These are phyloP conservation scores for Talinum fruticosum DNA, from an alignment of 148 eudicot genomes.

Conservation along the genomic window DNA sequence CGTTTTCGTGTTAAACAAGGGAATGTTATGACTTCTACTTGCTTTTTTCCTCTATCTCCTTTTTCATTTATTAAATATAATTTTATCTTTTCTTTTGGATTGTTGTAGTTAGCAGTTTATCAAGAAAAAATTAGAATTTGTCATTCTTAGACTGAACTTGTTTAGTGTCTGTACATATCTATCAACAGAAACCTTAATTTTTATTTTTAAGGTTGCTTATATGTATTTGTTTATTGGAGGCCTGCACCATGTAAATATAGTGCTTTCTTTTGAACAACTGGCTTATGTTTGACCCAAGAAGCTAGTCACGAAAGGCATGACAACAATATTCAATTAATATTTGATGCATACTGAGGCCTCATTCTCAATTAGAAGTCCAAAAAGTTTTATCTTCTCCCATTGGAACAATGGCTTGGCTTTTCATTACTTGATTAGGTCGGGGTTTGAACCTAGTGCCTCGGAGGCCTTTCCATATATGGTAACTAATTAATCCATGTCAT, in stretches of 20 bases:
- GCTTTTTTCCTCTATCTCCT: background rate
- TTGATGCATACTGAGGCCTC: too few relatives aligned
- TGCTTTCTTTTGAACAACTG: conserved; percentile 1
- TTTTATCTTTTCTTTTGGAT: background rate
- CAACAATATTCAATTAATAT: too few relatives aligned
- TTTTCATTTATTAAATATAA: background rate
- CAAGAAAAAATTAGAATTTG: too few relatives aligned
- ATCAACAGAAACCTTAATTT: background rate
- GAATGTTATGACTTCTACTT: background rate
- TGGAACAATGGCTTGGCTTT: too few relatives aligned
- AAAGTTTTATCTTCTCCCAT: too few relatives aligned
- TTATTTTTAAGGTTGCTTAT: background rate
- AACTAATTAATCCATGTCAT: too few relatives aligned
- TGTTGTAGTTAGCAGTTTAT: background rate
- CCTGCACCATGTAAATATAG: background rate
- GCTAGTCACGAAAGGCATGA: background rate
- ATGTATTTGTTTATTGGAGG: background rate
- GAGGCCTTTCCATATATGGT: too few relatives aligned
- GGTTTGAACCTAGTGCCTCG: too few relatives aligned
- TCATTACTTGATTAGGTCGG: too few relatives aligned
- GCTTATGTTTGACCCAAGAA: background rate
- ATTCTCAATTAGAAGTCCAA: too few relatives aligned
- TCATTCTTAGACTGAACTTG: background rate
- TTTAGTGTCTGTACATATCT: background rate
- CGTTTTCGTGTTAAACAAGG: background rate